Evolutionary conservation across 176 grass and related monocot species (phyloP).

Genomic region (barley (Hordeum vulgare)): MorexV3_pseudomolecules_assembly NC_058523.1:29805179-29805678

Average conservation of each 20-base stretch:
- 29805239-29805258: not conserved
- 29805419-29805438: not conserved
- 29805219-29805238: too few relatives aligned
- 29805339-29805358: not conserved
- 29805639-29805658: not conserved
- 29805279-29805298: not conserved
- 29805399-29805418: too few relatives aligned
- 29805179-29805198: too few relatives aligned
- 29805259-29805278: not conserved
- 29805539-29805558: not conserved
- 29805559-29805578: not conserved
- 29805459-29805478: not conserved
- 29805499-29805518: not conserved
- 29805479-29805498: not conserved
- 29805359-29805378: not conserved
- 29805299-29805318: not conserved
- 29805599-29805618: not conserved
- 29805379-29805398: not conserved
- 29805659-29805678: too few relatives aligned
- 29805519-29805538: not conserved
- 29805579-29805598: not conserved
- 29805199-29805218: too few relatives aligned
- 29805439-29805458: not conserved
- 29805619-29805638: not conserved
- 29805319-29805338: too few relatives aligned